Conservation (phyloP, 2,329 filamentous ascomycete genomes). For the Ophiostoma australiae region DNA sequence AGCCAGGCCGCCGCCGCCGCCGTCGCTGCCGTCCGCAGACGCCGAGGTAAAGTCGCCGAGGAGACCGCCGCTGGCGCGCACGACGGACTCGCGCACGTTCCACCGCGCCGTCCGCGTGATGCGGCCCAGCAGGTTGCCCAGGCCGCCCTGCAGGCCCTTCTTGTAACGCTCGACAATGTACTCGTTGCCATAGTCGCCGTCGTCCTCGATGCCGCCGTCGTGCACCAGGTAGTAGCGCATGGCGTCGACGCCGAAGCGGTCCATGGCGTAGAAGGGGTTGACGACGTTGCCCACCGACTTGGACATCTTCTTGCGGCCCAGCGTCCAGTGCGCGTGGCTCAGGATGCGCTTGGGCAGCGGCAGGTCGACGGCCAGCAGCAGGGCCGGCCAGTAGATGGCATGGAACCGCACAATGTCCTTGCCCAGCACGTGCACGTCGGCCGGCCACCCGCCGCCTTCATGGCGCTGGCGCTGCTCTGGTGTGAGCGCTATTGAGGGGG, state of each 20-base stretch:
- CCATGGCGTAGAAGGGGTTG: slow-evolving; percentile 85
- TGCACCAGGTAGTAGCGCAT: slow-evolving; percentile 86
- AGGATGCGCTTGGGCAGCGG: slow-evolving; percentile 74
- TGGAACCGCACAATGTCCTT: slow-evolving; percentile 98
- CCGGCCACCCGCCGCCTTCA: slow-evolving; percentile 69
- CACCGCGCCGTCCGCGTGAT: slow-evolving; percentile 65
- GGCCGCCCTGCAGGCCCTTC: slow-evolving; percentile 67
- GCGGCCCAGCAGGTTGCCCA: slow-evolving; percentile 76
- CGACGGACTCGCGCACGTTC: slow-evolving; percentile 59
- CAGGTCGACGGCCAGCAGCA: slow-evolving; percentile 81
- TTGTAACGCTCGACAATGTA: slow-evolving; percentile 72
- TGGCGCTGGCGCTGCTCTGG: slow-evolving; percentile 39
- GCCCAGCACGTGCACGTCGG: slow-evolving; percentile 85
- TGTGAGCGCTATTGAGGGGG: background rate
- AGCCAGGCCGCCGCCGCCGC: background rate
- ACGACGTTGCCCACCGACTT: slow-evolving; percentile 95
- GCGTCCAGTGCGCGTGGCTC: slow-evolving; percentile 92
- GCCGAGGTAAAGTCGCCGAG: background rate
- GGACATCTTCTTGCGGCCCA: slow-evolving; percentile 89
- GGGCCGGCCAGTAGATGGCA: slow-evolving; percentile 95
- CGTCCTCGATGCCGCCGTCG: slow-evolving; percentile 69
- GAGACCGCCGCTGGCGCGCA: slow-evolving; percentile 26
- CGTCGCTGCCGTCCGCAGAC: background rate
- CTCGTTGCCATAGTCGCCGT: slow-evolving; percentile 80
- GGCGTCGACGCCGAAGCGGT: slow-evolving; percentile 80